These are phyloP conservation scores for Amanita pallidorosea DNA, from an alignment of 768 basidiomycete genomes.

Conservation along the genomic window DNA sequence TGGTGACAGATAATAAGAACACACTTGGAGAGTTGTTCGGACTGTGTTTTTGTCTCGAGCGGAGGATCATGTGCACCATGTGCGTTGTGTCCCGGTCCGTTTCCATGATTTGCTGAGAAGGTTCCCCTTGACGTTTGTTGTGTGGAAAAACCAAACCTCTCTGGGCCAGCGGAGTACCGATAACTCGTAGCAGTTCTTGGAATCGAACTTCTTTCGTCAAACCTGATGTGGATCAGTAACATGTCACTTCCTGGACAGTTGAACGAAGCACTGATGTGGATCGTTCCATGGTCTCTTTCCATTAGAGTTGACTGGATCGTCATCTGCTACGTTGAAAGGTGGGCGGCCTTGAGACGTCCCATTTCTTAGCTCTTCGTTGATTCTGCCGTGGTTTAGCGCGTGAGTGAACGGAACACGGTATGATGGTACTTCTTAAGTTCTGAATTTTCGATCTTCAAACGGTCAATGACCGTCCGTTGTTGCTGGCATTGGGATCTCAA, in stretches of 20 bases:
- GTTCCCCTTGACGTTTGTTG: neutral
- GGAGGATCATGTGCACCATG: neutral
- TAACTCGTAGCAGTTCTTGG: neutral
- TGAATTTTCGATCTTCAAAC: constrained; percentile 35
- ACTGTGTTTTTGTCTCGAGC: neutral
- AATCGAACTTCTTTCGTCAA: neutral
- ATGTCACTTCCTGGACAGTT: neutral
- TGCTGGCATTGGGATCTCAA: constrained; percentile 51
- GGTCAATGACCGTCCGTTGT: constrained; percentile 40
- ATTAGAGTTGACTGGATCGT: constrained; percentile 35
- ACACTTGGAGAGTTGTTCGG: neutral
- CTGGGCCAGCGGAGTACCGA: neutral
- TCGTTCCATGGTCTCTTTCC: constrained; percentile 50
- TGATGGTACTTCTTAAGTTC: constrained; percentile 47
- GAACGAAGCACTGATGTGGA: constrained; percentile 3
- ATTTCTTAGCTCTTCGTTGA: constrained; percentile 33
- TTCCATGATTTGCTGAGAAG: neutral
- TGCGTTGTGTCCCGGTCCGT: neutral
- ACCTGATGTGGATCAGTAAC: neutral
- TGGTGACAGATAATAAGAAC: neutral
- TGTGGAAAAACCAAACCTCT: neutral
- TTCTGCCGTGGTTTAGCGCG: constrained; percentile 23
- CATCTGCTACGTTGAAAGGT: constrained; percentile 15
- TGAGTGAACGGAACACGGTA: neutral
- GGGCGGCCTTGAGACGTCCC: constrained; percentile 43